Base-by-base conservation (phyloP, 345 rosid genomes). In the Syzygium grande region DNA sequence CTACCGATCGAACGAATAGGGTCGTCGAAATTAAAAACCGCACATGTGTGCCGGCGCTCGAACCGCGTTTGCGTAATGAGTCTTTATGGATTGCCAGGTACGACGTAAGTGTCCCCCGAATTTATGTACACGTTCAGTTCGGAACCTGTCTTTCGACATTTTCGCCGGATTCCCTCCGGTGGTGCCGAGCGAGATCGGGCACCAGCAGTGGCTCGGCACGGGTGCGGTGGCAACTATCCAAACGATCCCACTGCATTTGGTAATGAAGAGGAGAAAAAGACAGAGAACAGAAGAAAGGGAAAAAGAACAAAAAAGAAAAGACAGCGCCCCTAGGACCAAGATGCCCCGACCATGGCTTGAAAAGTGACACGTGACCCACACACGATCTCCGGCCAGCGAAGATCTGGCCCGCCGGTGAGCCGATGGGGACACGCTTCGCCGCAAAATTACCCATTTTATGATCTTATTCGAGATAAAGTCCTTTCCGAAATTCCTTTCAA, bases 401-500 rank as follows among this genome's bases (percentile, higher is more conserved):
- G 46, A 43, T 43, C 46, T 4, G 46, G 0, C 7, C 46, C 7
- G 46, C 46, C 7, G 46, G 46, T 6, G 46, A 43, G 46, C 6
- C 1, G 46, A 4, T 43, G 46, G 1, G 46, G 23, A 1, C 11
- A 3, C 3, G 38, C 38, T 34, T 3, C 3, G 38, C 38, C 38
- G 38, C 38, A 34, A 34, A 34, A 34, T 34, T 34, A 34, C 38
- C 38, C 38, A 3, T 3, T 3, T 34, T 34, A 34, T 2, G 38
- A 34, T 34, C 25, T 55, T 55, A 55, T 55, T 59, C 6, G 8
- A 59, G 14, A 61, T 1, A 61, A 13, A 27, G 27, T 61, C 8
- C 17, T 12, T 2, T 61, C 0, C 6, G 17, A 61, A 2, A 27
- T 8, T 0, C 34, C 29, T 27, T 13, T 10, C 11, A 51, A 1